These are phyloP conservation scores for Malus hybrid DNA, from an alignment of 331 rosid genomes.

Conservation along the genomic window DNA sequence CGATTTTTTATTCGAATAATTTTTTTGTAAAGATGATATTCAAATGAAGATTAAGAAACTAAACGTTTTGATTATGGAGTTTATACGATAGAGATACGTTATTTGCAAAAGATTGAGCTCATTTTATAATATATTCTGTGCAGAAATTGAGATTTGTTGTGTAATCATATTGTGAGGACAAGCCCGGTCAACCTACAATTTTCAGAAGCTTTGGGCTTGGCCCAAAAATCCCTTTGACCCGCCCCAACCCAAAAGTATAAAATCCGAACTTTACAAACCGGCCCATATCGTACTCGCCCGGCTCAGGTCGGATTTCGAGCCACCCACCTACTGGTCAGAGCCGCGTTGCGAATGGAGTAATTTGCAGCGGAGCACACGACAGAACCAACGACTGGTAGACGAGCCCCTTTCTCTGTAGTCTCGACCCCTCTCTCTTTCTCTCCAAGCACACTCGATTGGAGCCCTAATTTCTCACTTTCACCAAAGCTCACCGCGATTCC, in stretches of 20 bases:
- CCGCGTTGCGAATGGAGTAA: not conserved
- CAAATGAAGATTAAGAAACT: no score
- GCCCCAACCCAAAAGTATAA: not conserved
- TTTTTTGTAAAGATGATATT: no score
- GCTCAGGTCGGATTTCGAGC: conserved; percentile 11
- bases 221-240: not conserved
- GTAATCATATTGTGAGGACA: not conserved
- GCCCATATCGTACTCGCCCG: conserved; percentile 1
- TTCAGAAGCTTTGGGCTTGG: not conserved
- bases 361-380: not conserved
- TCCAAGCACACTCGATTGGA: not conserved
- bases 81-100: no score
- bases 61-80: no score
- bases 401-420: not conserved
- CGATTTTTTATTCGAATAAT: no score
- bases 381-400: conserved; percentile 22
- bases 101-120: no score
- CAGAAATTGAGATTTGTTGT: no score
- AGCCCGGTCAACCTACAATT: not conserved
- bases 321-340: conserved; percentile 36
- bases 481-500: not conserved
- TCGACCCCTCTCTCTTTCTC: not conserved
- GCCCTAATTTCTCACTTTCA: not conserved
- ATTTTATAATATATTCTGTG: no score
- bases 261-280: not conserved